Conservation (phyloP, 306 rosid species). For the Glycyrrhiza uralensis region DNA sequence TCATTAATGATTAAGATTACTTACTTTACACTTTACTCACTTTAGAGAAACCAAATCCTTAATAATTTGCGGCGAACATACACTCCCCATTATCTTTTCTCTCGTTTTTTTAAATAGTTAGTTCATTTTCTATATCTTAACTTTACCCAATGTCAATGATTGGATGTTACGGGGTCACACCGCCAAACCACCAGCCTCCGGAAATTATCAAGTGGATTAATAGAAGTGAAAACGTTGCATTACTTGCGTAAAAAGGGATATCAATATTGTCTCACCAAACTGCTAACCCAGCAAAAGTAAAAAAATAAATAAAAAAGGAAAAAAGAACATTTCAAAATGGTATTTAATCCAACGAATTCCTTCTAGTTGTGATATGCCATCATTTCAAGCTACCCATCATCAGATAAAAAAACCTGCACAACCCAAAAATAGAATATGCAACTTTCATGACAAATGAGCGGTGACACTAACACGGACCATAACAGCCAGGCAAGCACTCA, state of each 20-base stretch:
- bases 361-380: conserved; percentile 11
- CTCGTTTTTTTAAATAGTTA: too few relatives aligned
- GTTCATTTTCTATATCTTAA: not conserved
- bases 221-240: conserved; percentile 15
- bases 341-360: conserved; percentile 12
- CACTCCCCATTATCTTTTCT: too few relatives aligned
- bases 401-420: not conserved
- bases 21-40: too few relatives aligned
- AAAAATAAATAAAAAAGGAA: not conserved
- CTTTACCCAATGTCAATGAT: not conserved
- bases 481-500: not conserved
- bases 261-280: conserved; percentile 25
- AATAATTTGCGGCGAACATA: too few relatives aligned
- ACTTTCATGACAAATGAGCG: not conserved
- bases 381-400: conserved; percentile 21
- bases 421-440: not conserved
- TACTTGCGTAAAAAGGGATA: conserved; percentile 12
- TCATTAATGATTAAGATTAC: too few relatives aligned
- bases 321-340: conserved; percentile 1
- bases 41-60: too few relatives aligned
- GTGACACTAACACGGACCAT: not conserved
- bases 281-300: not conserved
- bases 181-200: conserved; percentile 5
- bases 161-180: conserved; percentile 25
- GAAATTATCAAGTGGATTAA: not conserved